A percentile compares a stretch with the other conserved stretches of the same genome.
Conservation (phyloP, 371 early-diverging fungal genomes). For the Saksenaea oblongispora region DNA sequence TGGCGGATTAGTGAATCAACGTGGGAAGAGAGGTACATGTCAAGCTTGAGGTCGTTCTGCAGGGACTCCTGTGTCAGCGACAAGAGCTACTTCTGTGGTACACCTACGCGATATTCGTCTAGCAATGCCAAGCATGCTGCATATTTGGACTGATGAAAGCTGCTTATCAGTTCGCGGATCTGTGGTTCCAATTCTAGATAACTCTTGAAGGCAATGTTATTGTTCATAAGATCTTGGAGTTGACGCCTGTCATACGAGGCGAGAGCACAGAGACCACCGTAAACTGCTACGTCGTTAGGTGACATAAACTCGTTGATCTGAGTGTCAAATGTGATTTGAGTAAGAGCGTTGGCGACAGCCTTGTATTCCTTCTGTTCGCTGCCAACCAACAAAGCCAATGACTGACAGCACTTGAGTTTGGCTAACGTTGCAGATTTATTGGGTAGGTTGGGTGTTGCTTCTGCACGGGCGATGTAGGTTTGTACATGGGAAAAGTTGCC, state of each 20-base stretch:
- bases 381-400: slow-evolving; percentile 57
- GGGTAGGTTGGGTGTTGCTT: slow-evolving; percentile 65
- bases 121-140: slow-evolving; percentile 66
- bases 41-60: slow-evolving; percentile 69
- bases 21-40: slow-evolving; percentile 73
- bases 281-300: slow-evolving; percentile 82
- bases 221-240: slow-evolving; percentile 66
- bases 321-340: slow-evolving; percentile 68
- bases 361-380: slow-evolving; percentile 51
- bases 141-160: slow-evolving; percentile 81
- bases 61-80: not conserved
- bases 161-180: slow-evolving; percentile 65
- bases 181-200: slow-evolving; percentile 84
- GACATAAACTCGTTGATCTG: slow-evolving; percentile 58
- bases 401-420: slow-evolving; percentile 72
- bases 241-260: slow-evolving; percentile 77
- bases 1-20: slow-evolving; percentile 63
- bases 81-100: not conserved
- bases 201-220: slow-evolving; percentile 73
- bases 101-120: slow-evolving; percentile 62
- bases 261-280: slow-evolving; percentile 80
- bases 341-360: slow-evolving; percentile 63
- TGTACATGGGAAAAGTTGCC: slow-evolving; percentile 71
- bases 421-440: slow-evolving; percentile 57
- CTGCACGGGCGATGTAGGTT: slow-evolving; percentile 75